phyloP scores from a whole-genome alignment of 2,329 filamentous ascomycete species.

The Fusarium foetens region DNA sequence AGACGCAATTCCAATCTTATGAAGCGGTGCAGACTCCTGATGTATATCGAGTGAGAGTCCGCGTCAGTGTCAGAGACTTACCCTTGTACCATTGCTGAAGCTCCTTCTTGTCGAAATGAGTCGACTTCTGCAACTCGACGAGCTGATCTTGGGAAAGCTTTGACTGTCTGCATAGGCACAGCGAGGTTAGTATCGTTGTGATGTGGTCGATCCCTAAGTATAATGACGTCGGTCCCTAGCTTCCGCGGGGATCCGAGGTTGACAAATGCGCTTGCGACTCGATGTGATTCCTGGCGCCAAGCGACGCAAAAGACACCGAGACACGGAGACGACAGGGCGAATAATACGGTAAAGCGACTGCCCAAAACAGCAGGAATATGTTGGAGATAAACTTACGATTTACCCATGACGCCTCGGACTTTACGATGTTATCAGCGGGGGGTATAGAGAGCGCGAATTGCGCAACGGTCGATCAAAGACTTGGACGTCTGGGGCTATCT shows the following conservation, averaged over 20 bases:
- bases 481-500: conserved; percentile 12
- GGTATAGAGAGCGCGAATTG: conserved; percentile 42
- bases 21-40: neutral
- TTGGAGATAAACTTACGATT: conserved; percentile 61
- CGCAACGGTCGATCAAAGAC: conserved; percentile 33
- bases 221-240: conserved; percentile 42
- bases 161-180: conserved; percentile 76
- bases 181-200: conserved; percentile 36
- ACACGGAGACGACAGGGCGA: neutral
- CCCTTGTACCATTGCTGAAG: conserved; percentile 99
- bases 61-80: conserved; percentile 55
- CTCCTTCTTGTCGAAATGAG: conserved; percentile 99
- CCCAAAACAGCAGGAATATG: neutral
- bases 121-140: conserved; percentile 92
- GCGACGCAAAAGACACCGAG: conserved; percentile 18
- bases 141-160: conserved; percentile 98
- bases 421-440: conserved; percentile 21
- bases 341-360: neutral
- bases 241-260: conserved; percentile 35
- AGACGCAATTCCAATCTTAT: conserved; percentile 15
- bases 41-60: neutral
- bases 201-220: conserved; percentile 12
- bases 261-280: conserved; percentile 36
- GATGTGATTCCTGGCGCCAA: conserved; percentile 22
- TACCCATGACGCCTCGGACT: conserved; percentile 55